These are phyloP conservation scores for Starmerella bombicola DNA, from an alignment of 805 yeast species.

Conservation along the genomic window DNA sequence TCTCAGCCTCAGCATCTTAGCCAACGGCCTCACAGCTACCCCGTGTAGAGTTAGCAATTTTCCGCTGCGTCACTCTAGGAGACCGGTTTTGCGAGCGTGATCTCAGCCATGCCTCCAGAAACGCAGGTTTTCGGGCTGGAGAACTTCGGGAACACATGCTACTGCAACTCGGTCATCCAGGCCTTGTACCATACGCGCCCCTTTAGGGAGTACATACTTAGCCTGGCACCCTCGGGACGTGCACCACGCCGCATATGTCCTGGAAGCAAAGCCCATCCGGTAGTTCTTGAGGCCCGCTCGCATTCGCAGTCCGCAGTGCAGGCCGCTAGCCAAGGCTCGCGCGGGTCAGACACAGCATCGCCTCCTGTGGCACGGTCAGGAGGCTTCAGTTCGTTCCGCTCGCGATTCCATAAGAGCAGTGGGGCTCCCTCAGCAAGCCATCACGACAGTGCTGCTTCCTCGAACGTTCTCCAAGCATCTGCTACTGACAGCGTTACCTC, in stretches of 20 bases:
- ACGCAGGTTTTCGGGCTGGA: conserved; percentile 35
- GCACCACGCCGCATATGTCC: conserved; percentile 30
- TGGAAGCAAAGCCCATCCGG: conserved; percentile 28
- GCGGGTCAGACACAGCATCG: neutral
- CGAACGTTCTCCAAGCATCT: neutral
- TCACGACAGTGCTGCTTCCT: neutral
- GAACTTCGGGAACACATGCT: conserved; percentile 59
- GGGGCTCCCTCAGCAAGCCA: neutral
- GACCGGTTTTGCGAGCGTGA: no score
- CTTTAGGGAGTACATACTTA: conserved; percentile 44
- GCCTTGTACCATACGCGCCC: conserved; percentile 64
- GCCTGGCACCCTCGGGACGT: conserved; percentile 23
- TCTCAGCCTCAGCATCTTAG: no score
- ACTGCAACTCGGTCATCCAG: conserved; percentile 85
- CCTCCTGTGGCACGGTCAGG: neutral
- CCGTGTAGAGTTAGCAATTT: no score
- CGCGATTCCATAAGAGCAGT: conserved; percentile 6
- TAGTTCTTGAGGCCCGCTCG: neutral
- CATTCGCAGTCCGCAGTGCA: neutral
- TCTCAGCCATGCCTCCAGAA: conserved; percentile 2
- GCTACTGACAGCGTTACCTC: conserved; percentile 1
- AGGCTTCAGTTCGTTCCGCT: conserved; percentile 8
- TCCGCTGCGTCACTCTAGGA: no score
- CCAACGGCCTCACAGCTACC: no score
- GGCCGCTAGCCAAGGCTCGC: neutral